phyloP scores from a whole-genome alignment of 208 protist species.

The Zelonia costaricensis region DNA sequence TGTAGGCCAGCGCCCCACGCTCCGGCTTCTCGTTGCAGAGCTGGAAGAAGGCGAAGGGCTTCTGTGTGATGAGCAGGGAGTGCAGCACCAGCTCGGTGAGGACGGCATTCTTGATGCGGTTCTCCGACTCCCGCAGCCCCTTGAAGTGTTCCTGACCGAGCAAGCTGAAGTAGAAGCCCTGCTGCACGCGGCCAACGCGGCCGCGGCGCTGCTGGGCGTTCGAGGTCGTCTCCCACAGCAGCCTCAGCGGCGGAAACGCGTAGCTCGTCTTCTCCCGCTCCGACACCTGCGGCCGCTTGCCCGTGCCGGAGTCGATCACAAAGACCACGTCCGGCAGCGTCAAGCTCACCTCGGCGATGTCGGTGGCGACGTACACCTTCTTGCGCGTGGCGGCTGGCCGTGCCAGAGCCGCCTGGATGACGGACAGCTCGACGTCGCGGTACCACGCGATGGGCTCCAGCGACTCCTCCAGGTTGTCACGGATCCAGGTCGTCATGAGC shows the following conservation, averaged over 20 bases:
- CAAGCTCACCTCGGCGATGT: conserved; percentile 97
- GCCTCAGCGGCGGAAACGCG: conserved; percentile 72
- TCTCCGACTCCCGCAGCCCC: conserved; percentile 32
- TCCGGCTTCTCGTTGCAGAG: conserved; percentile 74
- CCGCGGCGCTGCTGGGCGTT: conserved; percentile 76
- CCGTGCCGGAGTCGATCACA: conserved; percentile 94
- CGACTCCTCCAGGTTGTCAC: conserved; percentile 61
- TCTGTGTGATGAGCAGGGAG: conserved; percentile 64
- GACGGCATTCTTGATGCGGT: conserved; percentile 63
- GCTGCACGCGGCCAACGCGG: conserved; percentile 81
- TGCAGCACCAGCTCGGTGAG: conserved; percentile 81
- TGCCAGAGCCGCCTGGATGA: conserved; percentile 92
- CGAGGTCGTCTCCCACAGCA: conserved; percentile 72
- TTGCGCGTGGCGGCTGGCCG: conserved; percentile 75
- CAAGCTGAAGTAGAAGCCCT: conserved; percentile 89
- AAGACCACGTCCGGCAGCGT: conserved; percentile 96
- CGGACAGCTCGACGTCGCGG: conserved; percentile 74
- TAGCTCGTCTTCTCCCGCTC: conserved; percentile 50
- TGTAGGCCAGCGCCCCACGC: conserved; percentile 49
- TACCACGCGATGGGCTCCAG: conserved; percentile 87
- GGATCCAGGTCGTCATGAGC: conserved; percentile 51
- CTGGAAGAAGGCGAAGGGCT: conserved; percentile 62
- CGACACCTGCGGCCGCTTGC: conserved; percentile 71
- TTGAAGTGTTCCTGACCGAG: conserved; percentile 42
- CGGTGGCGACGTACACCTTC: conserved; percentile 95